Evolutionary conservation across 148 eudicot species (phyloP).

Genomic region (Salicornia ramosissima): DNA sequence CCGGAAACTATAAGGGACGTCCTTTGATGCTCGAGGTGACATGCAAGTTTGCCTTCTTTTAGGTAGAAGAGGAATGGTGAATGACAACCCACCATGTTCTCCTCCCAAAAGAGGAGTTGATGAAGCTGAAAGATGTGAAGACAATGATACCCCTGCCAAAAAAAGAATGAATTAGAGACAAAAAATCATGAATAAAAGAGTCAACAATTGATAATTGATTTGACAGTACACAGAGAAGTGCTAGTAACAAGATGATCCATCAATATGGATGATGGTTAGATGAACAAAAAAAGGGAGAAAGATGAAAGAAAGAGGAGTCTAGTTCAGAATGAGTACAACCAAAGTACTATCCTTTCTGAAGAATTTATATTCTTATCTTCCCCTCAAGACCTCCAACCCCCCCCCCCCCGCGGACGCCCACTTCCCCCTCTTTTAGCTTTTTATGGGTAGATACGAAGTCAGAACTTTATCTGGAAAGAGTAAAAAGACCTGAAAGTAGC

Average conservation of each 20-base stretch:
- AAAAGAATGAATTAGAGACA: slow-evolving; percentile 4
- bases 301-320: no score
- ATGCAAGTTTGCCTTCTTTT: slow-evolving; percentile 5
- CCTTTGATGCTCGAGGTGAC: slow-evolving; percentile 54
- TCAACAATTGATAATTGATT: not conserved
- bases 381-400: no score
- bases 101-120: slow-evolving; percentile 45
- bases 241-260: not conserved
- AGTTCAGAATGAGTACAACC: no score
- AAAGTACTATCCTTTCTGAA: no score
- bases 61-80: slow-evolving; percentile 33
- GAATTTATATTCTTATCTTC: no score
- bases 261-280: not conserved
- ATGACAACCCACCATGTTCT: slow-evolving; percentile 34
- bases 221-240: not conserved
- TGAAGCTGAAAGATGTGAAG: slow-evolving; percentile 36
- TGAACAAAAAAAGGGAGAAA: not conserved
- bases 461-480: no score
- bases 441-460: no score
- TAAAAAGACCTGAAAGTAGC: not conserved
- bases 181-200: no score
- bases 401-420: no score
- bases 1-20: slow-evolving; percentile 51
- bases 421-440: no score
- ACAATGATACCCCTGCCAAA: slow-evolving; percentile 31